Evolutionary conservation across 805 yeast genomes (phyloP), one percentile per base, ranked within the genome.

Genomic region (Priceomyces castillae): DNA sequence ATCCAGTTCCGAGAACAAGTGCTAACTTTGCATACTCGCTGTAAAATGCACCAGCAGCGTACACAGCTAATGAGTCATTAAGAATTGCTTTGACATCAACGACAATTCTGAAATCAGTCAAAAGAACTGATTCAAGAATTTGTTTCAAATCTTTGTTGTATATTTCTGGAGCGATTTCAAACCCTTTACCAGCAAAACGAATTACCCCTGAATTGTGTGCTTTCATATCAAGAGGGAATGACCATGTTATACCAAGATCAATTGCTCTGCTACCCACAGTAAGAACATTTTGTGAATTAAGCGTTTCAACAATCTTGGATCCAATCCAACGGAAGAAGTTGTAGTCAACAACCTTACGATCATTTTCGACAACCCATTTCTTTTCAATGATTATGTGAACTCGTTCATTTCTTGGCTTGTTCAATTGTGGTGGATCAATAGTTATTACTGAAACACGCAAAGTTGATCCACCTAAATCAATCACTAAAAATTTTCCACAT

Each of bases 21-120:
- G 86, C 84, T 36, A 82, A 51, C 43, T 63, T 54, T 51, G 68
- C 62, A 46, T 53, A 49, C 15, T 57, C 50, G 44, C 67, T 69
- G 44, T 65, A 46, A 42, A 73, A 70, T 2, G 64, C 46, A 7
- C 82, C 82, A 0, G 86, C 74, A 9, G 82, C 63, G 54, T 73
- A 77, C 0, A 82, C 86, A 0, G 86, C 82, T n/a, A 81, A 71
- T 1, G 86, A 77, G 54, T 81, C 90, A 57, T 84, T 84, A 23
- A 82, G 64, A 30, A 83, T 71, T 12, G 72, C 61, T 46, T 67
- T 59, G 17, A 82, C 70, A 12, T 63, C 56, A 14, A 75, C 59
- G 1, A 50, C 40, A 7, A 74, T 37, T 11, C 53, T 49, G 34
- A 54, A 53, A 7, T 53, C 51, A 9, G 45, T 25, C 2, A 42